Evolutionary conservation across 2,329 filamentous ascomycete genomes (phyloP).

Genomic region (Ophiostoma novo-ulmi): DNA sequence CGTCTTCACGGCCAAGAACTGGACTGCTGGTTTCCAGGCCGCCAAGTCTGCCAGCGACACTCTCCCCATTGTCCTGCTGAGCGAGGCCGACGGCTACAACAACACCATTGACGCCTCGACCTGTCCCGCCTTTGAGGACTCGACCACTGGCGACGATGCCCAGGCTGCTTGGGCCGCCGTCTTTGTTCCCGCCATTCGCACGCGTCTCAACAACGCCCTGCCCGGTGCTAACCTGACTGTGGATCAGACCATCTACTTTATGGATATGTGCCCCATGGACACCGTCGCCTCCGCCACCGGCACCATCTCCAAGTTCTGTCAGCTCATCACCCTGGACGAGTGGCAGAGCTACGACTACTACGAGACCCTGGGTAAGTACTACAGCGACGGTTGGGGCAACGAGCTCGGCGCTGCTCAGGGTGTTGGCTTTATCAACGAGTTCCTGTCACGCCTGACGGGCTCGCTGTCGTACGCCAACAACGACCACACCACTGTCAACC

Average conservation of each 20-base stretch:
- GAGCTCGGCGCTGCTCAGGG: conserved; percentile 77
- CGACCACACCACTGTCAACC: conserved; percentile 72
- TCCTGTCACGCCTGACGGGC: conserved; percentile 72
- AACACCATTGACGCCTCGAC: conserved; percentile 71
- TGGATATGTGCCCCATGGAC: conserved; percentile 85
- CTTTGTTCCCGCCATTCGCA: conserved; percentile 64
- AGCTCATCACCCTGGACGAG: conserved; percentile 65
- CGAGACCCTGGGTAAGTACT: conserved; percentile 76
- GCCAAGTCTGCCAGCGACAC: conserved; percentile 33
- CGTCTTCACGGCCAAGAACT: conserved; percentile 62
- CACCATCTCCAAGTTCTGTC: conserved; percentile 64
- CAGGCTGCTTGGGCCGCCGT: conserved; percentile 54
- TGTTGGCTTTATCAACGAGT: conserved; percentile 81
- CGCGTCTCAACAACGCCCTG: conserved; percentile 64
- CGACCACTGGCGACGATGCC: conserved; percentile 45
- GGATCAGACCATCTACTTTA: conserved; percentile 62
- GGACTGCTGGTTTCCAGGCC: conserved; percentile 69
- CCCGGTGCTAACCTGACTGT: conserved; percentile 60
- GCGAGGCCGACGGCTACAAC: conserved; percentile 62
- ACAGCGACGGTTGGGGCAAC: conserved; percentile 72
- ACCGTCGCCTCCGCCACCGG: conserved; percentile 52
- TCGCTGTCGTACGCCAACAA: conserved; percentile 54
- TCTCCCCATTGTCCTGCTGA: conserved; percentile 55
- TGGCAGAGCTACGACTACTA: conserved; percentile 79
- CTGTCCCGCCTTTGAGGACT: conserved; percentile 64